phyloP scores from a whole-genome alignment of 108 stramenopile species.

The Aureococcus anophagefferens region DNA sequence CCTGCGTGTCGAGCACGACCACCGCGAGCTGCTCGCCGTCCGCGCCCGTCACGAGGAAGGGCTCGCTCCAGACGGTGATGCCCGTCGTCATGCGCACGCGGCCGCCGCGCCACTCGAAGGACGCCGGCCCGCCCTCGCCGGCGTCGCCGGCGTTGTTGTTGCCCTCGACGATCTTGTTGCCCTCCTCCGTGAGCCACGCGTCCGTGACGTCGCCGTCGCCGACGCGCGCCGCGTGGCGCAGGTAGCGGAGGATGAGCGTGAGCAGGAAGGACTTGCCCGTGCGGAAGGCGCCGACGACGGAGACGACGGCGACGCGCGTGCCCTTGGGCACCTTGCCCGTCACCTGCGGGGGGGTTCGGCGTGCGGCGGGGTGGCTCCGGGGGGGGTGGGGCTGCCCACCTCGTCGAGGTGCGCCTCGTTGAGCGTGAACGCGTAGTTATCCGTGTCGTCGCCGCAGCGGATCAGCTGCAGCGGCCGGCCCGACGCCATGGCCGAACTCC shows the following conservation, averaged over 20 bases:
- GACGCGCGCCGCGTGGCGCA: slow-evolving; percentile 28
- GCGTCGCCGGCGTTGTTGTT: slow-evolving; percentile 10
- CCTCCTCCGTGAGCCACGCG: slow-evolving; percentile 41
- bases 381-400: slow-evolving; percentile 49
- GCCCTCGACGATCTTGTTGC: slow-evolving; percentile 1
- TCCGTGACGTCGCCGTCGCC: slow-evolving; percentile 13
- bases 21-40: slow-evolving; percentile 62
- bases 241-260: slow-evolving; percentile 82
- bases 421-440: slow-evolving; percentile 67
- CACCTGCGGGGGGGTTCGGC: not conserved
- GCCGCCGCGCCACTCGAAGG: slow-evolving; percentile 89
- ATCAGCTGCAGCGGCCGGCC: not conserved
- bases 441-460: slow-evolving; percentile 48
- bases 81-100: slow-evolving; percentile 89
- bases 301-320: slow-evolving; percentile 82
- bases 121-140: not conserved
- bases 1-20: slow-evolving; percentile 94
- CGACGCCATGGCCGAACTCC: too few relatives aligned
- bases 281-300: slow-evolving; percentile 94
- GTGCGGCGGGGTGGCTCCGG: slow-evolving; percentile 55
- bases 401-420: slow-evolving; percentile 63
- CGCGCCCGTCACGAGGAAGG: slow-evolving; percentile 55
- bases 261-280: slow-evolving; percentile 93
- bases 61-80: slow-evolving; percentile 98
- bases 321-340: slow-evolving; percentile 10